These are phyloP conservation scores for Cyphellophora europaea DNA, from an alignment of 2,329 filamentous ascomycete genomes.

Conservation along the genomic window DNA sequence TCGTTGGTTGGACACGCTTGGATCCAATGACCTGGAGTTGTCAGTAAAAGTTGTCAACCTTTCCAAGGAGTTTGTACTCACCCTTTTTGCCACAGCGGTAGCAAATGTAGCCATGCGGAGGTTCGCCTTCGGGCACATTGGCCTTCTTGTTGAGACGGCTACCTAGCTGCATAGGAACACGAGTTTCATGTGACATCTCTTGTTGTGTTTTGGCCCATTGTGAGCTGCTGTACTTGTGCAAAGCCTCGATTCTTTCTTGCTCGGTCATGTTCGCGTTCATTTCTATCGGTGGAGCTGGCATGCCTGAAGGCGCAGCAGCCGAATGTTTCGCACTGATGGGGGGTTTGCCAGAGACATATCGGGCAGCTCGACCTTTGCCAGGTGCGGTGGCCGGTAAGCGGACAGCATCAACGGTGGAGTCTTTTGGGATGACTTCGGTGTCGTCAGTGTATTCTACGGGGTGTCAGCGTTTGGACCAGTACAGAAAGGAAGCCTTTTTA, in stretches of 20 bases:
- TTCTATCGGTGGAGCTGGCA: background rate
- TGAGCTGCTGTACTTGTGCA: slow-evolving; percentile 81
- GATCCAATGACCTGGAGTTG: slow-evolving; percentile 74
- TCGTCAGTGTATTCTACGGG: slow-evolving; percentile 86
- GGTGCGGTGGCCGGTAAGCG: slow-evolving; percentile 74
- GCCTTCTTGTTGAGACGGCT: slow-evolving; percentile 25
- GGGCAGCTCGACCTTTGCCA: slow-evolving; percentile 80
- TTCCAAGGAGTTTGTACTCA: slow-evolving; percentile 19
- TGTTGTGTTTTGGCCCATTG: slow-evolving; percentile 92
- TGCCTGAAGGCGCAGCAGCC: slow-evolving; percentile 26
- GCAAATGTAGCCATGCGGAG: slow-evolving; percentile 89
- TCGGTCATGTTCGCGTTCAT: slow-evolving; percentile 62
- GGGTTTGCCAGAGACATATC: slow-evolving; percentile 95
- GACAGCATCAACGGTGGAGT: slow-evolving; percentile 84
- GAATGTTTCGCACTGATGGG: slow-evolving; percentile 69
- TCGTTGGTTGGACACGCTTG: slow-evolving; percentile 97
- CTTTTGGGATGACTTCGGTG: slow-evolving; percentile 91
- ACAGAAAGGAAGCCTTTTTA: slow-evolving; percentile 34
- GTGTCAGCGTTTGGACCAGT: slow-evolving; percentile 20
- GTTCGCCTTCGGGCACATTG: slow-evolving; percentile 86
- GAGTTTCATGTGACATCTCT: slow-evolving; percentile 62
- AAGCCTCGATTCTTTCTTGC: slow-evolving; percentile 85
- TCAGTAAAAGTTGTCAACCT: slow-evolving; percentile 19
- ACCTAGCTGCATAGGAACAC: slow-evolving; percentile 32
- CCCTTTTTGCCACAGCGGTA: slow-evolving; percentile 92